Percentiles rank a stretch among this genome's conserved stretches.
Evolutionary conservation across 306 rosid genomes (phyloP).

Genomic region (Prunus dulcis): DNA sequence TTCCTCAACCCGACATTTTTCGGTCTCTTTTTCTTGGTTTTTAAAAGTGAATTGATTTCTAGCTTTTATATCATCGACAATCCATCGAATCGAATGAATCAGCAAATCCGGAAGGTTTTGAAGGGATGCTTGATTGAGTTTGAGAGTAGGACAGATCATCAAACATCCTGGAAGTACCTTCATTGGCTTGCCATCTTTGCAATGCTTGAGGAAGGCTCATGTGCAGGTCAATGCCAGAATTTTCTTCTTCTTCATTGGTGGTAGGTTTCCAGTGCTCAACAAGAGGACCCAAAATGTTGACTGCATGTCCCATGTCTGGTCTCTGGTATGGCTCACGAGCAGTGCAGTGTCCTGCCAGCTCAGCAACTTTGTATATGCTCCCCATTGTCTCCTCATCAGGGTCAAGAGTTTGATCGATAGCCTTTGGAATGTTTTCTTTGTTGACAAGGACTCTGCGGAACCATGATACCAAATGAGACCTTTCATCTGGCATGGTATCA

Average conservation of each 20-base stretch:
- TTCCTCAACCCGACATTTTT: background rate
- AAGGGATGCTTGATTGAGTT: slow-evolving; percentile 76
- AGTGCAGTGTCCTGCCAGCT: slow-evolving; percentile 83
- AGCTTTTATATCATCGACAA: slow-evolving; percentile 49
- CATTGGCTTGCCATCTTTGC: slow-evolving; percentile 89
- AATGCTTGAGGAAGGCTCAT: slow-evolving; percentile 84
- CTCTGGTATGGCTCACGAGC: slow-evolving; percentile 90
- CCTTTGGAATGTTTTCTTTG: slow-evolving; percentile 87
- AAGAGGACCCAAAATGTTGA: slow-evolving; percentile 70
- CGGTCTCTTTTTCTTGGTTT: background rate
- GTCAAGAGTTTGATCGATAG: slow-evolving; percentile 64
- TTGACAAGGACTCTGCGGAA: slow-evolving; percentile 68
- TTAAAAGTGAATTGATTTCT: slow-evolving; percentile 2
- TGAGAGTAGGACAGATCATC: slow-evolving; percentile 61
- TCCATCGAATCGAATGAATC: slow-evolving; percentile 70
- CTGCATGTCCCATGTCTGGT: slow-evolving; percentile 92
- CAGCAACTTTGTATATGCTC: slow-evolving; percentile 80
- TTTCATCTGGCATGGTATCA: slow-evolving; percentile 70
- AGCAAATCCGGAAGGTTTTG: slow-evolving; percentile 75
- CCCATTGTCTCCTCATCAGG: slow-evolving; percentile 88
- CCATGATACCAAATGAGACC: slow-evolving; percentile 85
- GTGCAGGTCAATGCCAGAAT: slow-evolving; percentile 60
- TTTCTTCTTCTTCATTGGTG: slow-evolving; percentile 61
- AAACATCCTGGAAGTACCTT: slow-evolving; percentile 77
- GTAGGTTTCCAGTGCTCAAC: slow-evolving; percentile 84